Evolutionary conservation across 108 stramenopile species (phyloP).

Genomic region (Aurantiochytrium sp.): DNA sequence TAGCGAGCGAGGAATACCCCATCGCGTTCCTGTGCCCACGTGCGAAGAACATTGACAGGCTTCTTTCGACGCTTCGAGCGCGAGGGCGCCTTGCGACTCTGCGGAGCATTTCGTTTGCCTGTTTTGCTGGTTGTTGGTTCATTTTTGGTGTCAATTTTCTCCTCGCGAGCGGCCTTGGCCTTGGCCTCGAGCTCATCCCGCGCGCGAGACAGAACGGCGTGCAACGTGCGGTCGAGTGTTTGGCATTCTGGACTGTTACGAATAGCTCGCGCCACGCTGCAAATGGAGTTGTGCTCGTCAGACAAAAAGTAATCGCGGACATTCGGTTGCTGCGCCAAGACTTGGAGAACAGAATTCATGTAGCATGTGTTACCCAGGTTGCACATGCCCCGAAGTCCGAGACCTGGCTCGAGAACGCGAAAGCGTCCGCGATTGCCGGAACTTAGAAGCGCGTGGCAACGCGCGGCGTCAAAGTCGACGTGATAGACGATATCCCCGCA

Average conservation of each 20-base stretch:
- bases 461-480: background rate
- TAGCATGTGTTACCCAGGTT: slow-evolving; percentile 20
- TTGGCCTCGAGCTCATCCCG: background rate
- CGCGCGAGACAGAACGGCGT: background rate
- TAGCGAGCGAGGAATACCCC: background rate
- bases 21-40: background rate
- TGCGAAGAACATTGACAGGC: background rate
- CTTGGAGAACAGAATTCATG: slow-evolving; percentile 19
- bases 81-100: background rate
- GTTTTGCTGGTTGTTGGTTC: background rate
- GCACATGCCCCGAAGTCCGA: slow-evolving; percentile 8
- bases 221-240: background rate
- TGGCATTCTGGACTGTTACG: background rate
- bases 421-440: background rate
- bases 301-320: background rate
- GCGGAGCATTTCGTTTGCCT: background rate
- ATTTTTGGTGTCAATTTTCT: background rate
- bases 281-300: background rate
- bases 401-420: background rate
- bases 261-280: background rate
- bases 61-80: background rate
- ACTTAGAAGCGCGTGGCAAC: background rate
- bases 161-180: background rate
- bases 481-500: background rate
- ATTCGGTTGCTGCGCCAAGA: background rate